These are phyloP conservation scores for Neurospora tetraspora DNA, from an alignment of 495 filamentous ascomycete species.

Conservation along the genomic window DNA sequence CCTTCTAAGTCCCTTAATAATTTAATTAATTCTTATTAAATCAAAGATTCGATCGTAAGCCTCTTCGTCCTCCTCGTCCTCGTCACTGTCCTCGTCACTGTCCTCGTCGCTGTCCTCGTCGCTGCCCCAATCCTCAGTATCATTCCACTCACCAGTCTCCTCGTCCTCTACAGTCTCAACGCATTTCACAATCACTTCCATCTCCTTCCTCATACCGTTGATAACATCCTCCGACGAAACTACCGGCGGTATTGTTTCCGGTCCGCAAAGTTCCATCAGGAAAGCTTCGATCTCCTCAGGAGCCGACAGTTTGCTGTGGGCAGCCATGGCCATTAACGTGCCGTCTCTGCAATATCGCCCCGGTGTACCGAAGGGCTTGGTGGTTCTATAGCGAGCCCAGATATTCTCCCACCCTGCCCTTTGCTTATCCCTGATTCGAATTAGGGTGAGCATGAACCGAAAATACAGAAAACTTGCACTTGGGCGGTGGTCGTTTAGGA, in stretches of 20 bases:
- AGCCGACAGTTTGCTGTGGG: neutral
- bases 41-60: no score
- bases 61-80: no score
- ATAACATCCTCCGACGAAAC: neutral
- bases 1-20: neutral
- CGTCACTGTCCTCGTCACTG: neutral
- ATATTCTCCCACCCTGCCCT: neutral
- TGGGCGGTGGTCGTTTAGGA: neutral
- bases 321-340: neutral
- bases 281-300: neutral
- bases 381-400: neutral
- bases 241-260: neutral
- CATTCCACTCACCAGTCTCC: neutral
- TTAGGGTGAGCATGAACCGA: neutral
- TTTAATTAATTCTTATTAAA: no score
- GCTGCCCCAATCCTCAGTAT: neutral
- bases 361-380: neutral
- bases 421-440: neutral
- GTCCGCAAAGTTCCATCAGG: neutral
- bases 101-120: no score
- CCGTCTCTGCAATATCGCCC: neutral
- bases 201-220: neutral
- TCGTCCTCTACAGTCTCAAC: neutral
- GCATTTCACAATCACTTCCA: neutral
- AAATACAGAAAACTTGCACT: neutral